Conservation (phyloP, 2,329 filamentous ascomycete genomes). For the Phialophora verrucosa region DNA sequence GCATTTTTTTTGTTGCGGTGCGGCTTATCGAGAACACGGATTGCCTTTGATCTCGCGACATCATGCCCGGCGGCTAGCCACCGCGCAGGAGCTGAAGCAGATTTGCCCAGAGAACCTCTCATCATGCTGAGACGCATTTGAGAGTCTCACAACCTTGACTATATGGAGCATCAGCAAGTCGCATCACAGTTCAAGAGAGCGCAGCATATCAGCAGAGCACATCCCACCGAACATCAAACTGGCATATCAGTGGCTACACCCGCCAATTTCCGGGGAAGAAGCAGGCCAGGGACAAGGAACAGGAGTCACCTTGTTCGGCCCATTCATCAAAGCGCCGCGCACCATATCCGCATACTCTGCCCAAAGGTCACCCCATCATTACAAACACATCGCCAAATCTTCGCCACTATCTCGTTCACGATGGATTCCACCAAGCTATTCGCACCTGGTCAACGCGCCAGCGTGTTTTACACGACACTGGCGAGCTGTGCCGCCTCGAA, state of each 20-base stretch:
- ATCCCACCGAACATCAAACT: background rate
- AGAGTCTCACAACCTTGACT: constrained; percentile 20
- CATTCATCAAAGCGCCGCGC: background rate
- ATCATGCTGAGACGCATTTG: constrained; percentile 33
- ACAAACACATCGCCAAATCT: background rate
- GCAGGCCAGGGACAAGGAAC: background rate
- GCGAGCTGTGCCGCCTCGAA: background rate
- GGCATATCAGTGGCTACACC: background rate
- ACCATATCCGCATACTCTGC: background rate
- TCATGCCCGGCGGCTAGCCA: constrained; percentile 34
- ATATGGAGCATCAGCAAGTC: constrained; percentile 36
- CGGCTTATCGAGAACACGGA: constrained; percentile 13
- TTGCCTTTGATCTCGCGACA: constrained; percentile 27
- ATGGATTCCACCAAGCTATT: background rate
- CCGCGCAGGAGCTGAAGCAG: constrained; percentile 29
- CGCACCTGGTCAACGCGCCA: background rate
- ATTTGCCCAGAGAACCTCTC: constrained; percentile 31
- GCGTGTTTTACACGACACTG: background rate
- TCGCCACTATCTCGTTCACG: background rate
- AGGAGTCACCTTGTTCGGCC: background rate
- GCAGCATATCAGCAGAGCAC: constrained; percentile 23
- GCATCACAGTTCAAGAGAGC: constrained; percentile 17
- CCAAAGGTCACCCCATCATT: background rate
- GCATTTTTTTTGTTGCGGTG: constrained; percentile 25
- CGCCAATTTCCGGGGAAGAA: background rate